Base-by-base conservation (phyloP, 805 yeast species). In the Metschnikowia drakensbergensis region DNA sequence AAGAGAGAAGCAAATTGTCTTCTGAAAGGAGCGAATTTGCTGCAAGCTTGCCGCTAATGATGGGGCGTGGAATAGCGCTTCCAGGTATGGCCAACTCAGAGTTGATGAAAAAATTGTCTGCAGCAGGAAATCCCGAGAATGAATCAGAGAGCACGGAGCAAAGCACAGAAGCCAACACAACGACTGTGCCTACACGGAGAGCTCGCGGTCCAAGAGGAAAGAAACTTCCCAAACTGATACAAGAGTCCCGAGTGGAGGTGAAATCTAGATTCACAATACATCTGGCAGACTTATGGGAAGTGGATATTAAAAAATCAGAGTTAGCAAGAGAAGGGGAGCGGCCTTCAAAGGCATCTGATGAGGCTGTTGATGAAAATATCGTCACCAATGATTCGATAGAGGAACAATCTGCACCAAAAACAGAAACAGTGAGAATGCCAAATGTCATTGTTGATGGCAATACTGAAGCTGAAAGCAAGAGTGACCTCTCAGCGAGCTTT, bases 151-250 rank as follows among this genome's bases (percentile, higher is more conserved):
- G 30, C 6, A 4, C 38, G 2, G 48, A 42, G 17, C 17, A 43
- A 4, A 23, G 6, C n/a, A 3, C 35, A 2, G 13, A 50, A 4
- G 13, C 30, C 2, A 9, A 33, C 3, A n/a, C 47, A 11, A 10
- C 43, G 1, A 13, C 27, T 2, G 30, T 13, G 9, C 39, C 52
- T 3, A 47, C 29, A 37, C 39, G 80, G 29, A 76, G 92, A 58
- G 84, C 83, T 0, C 82, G 70, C 55, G 94, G 92, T 0, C 95
- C 95, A 39, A 74, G 80, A 52, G 91, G 91, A 0, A 78, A 88
- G 51, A 81, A 80, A 57, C 65, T 85, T 46, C 94, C 94, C 0
- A 75, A 72, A 48, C 64, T 72, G n/a, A 78, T 82, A 9, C 71
- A 74, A 40, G 72, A 74, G 3, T 68, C 76, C 0, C 60, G 52